Conservation (phyloP, 352 stramenopile genomes). For the Phytophthora meadii region DNA sequence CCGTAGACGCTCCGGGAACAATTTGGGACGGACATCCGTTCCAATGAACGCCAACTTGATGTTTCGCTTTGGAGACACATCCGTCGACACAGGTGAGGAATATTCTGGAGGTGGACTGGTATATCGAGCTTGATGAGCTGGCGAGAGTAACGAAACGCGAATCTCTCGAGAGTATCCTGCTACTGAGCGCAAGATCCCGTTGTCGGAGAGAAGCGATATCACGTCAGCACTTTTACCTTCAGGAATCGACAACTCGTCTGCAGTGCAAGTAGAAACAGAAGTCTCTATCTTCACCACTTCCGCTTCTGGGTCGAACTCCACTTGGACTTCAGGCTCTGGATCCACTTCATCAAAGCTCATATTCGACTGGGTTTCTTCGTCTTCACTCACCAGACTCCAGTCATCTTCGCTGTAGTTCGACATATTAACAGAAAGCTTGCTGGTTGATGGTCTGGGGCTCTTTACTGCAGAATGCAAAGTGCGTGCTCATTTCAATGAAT, state of each 20-base stretch:
- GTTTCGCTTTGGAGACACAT: constrained; percentile 7
- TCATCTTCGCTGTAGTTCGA: constrained; percentile 50
- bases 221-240: constrained; percentile 29
- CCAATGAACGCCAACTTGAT: constrained; percentile 42
- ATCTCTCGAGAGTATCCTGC: constrained; percentile 30
- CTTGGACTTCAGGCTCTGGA: constrained; percentile 35
- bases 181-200: constrained; percentile 7
- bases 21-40: constrained; percentile 1
- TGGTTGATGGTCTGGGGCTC: constrained; percentile 1
- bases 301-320: constrained; percentile 27
- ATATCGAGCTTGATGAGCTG: constrained; percentile 38
- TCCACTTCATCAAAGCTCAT: constrained; percentile 44
- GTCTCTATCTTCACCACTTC: neutral
- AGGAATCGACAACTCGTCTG: neutral
- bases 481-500: neutral
- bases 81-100: neutral
- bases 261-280: neutral
- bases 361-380: constrained; percentile 35
- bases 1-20: constrained; percentile 39
- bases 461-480: constrained; percentile 22
- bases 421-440: constrained; percentile 13
- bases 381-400: constrained; percentile 63
- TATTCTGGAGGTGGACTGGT: constrained; percentile 3
- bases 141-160: constrained; percentile 47
- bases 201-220: constrained; percentile 36